Evolutionary conservation across 106 monocot species (phyloP), one percentile per base, ranked within the genome.

Genomic region (Platanthera guangdongensis): DNA sequence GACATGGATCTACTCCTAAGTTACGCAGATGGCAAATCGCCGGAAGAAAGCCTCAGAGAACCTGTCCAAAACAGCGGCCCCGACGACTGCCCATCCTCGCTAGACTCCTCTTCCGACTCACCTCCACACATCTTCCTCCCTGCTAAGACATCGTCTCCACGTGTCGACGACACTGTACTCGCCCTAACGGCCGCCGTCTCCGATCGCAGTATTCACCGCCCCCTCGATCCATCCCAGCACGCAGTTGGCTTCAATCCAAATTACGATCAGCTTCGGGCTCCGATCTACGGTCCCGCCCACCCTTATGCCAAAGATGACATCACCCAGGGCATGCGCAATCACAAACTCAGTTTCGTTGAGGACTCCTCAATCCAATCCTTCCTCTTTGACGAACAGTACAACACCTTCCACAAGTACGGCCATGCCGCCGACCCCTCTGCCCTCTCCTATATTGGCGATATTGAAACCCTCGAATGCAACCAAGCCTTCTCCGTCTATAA

Each of bases 301-400:
- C n/a, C n/a, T n/a, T n/a, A n/a, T n/a, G n/a, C n/a, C n/a, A n/a
- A n/a, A n/a, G n/a, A n/a, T n/a, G n/a, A n/a, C n/a, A n/a, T n/a
- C n/a, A n/a, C n/a, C n/a, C n/a, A n/a, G n/a, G n/a, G n/a, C n/a
- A n/a, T n/a, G n/a, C n/a, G n/a, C n/a, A n/a, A n/a, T n/a, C n/a
- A n/a, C n/a, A n/a, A n/a, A n/a, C n/a, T n/a, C n/a, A n/a, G n/a
- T n/a, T n/a, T n/a, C n/a, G n/a, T n/a, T n/a, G n/a, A n/a, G n/a
- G n/a, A n/a, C n/a, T n/a, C n/a, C n/a, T n/a, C n/a, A n/a, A n/a
- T n/a, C n/a, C n/a, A n/a, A n/a, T n/a, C n/a, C n/a, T n/a, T n/a
- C n/a, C n/a, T n/a, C n/a, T n/a, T n/a, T n/a, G n/a, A n/a, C n/a
- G 91, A 94, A 83, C 94, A 94, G 83, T 99, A 94, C 83, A 99